Percentiles rank a stretch among this genome's conserved stretches.
These are phyloP conservation scores for Scheffersomyces titani DNA, from an alignment of 1,139 yeast genomes.

Conservation along the genomic window DNA sequence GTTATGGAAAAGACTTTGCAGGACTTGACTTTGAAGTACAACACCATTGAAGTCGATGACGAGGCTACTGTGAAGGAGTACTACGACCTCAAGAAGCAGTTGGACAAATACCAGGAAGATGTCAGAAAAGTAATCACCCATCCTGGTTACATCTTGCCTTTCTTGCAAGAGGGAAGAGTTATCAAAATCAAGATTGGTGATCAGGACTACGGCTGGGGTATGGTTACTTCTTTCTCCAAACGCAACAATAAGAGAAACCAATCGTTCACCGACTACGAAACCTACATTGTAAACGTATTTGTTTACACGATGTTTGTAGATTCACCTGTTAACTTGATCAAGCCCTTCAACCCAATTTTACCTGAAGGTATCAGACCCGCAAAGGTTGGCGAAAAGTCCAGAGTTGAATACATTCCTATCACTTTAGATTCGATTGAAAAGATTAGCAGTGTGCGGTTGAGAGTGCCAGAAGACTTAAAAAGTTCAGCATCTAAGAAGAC, in stretches of 20 bases:
- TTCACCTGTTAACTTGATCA: slow-evolving; percentile 70
- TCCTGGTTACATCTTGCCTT: slow-evolving; percentile 83
- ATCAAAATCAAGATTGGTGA: slow-evolving; percentile 62
- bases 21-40: slow-evolving; percentile 51
- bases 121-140: slow-evolving; percentile 84
- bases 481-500: slow-evolving; percentile 70
- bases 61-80: slow-evolving; percentile 76
- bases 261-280: slow-evolving; percentile 73
- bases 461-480: slow-evolving; percentile 78
- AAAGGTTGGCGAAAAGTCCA: slow-evolving; percentile 64
- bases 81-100: slow-evolving; percentile 75
- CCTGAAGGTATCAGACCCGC: slow-evolving; percentile 93
- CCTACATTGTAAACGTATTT: slow-evolving; percentile 83
- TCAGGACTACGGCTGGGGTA: slow-evolving; percentile 91
- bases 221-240: slow-evolving; percentile 75
- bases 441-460: slow-evolving; percentile 78
- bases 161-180: slow-evolving; percentile 86
- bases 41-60: slow-evolving; percentile 63
- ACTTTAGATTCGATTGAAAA: slow-evolving; percentile 74
- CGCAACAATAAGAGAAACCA: slow-evolving; percentile 62
- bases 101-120: slow-evolving; percentile 72
- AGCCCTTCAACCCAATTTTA: slow-evolving; percentile 69
- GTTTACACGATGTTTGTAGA: slow-evolving; percentile 78
- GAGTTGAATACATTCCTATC: slow-evolving; percentile 80
- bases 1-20: slow-evolving; percentile 66